Evolutionary conservation across 75 land plant species (phyloP), one percentile per base, ranked within the genome.

Genomic region (Sequoiadendron giganteum): DNA sequence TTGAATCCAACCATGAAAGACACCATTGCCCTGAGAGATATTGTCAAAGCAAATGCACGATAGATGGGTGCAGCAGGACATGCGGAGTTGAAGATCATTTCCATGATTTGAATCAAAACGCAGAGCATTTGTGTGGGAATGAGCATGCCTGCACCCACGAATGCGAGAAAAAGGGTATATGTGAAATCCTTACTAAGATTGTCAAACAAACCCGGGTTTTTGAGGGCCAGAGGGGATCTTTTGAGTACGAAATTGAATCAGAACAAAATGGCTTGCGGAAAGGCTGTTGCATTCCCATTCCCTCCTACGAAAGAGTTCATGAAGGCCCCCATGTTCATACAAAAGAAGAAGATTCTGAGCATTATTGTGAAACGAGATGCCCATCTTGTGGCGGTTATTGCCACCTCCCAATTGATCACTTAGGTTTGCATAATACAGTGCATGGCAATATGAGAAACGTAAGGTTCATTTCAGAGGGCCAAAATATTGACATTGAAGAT

Each of bases 1-100:
- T 79, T 32, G 88, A 87, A 18, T 47, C 85, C 54, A 83, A 89
- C 21, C 92, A 91, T 85, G 19, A 21, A 11, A 85, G 9, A 1
- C 89, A 90, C 86, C 87, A 28, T 0, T 90, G 86, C 58, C 86
- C 85, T 84, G 88, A 87, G 89, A 87, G 75, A 30, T 61, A 72
- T 48, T 90, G 90, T 40, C 79, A 86, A 2, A 32, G 21, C 8
- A 78, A 86, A 84, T 90, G 91, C 65, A 76, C 61, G 8, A 88
- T 90, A 85, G 30, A 61, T 16, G 87, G 86, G 28, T 88, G 90
- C 76, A 86, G 2, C 21, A 86, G 87, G 5, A 16, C 0, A 21
- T 61, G 68, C 21, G 68, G 21, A 3, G 10, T 5, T 61, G 28
- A 61, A 21, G 28, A 61, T 61, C 68, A 61, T 61, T 61, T 61